Percentiles rank a stretch among this genome's conserved stretches.
phyloP scores from a whole-genome alignment of 2,329 filamentous ascomycete genomes.

The Chaetomiaceae sp. region DNA sequence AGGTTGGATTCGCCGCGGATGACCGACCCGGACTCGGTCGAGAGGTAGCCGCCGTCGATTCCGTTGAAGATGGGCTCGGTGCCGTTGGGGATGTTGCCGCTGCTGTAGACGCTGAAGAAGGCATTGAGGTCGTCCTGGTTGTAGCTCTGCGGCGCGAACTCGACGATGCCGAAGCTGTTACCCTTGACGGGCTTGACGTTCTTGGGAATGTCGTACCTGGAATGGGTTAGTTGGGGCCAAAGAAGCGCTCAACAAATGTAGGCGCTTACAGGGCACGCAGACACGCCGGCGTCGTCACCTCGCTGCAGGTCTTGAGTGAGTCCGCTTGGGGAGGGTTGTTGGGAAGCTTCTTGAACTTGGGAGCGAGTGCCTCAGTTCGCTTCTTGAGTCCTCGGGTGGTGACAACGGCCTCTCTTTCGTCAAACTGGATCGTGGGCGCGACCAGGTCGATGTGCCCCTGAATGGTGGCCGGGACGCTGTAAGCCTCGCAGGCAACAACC shows the following conservation, averaged over 20 bases:
- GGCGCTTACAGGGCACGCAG: conserved; percentile 1
- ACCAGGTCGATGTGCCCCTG: conserved; percentile 7
- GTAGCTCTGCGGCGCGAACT: conserved; percentile 7
- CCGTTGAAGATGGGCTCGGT: conserved; percentile 1
- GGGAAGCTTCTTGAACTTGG: conserved; percentile 4
- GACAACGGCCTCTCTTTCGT: conserved; percentile 2
- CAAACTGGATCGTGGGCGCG: conserved; percentile 5
- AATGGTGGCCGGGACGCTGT: conserved; percentile 2
- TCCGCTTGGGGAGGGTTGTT: not conserved
- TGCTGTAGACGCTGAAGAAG: conserved; percentile 3
- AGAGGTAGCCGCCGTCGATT: conserved; percentile 4
- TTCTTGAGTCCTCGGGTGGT: not conserved
- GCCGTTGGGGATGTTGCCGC: not conserved
- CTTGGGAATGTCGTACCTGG: conserved; percentile 4
- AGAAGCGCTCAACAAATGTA: no score
- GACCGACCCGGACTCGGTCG: not conserved
- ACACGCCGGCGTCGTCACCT: conserved; percentile 1
- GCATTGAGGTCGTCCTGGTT: conserved; percentile 4
- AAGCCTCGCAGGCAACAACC: conserved; percentile 6
- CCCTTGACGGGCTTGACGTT: not conserved
- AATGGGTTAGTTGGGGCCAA: not conserved
- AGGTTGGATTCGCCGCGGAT: conserved; percentile 12
- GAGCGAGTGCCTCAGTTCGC: not conserved
- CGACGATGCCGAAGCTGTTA: conserved; percentile 9
- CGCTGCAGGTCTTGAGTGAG: conserved; percentile 2